Conservation (phyloP, 768 basidiomycete species). For the Kwoniella sp. region DNA sequence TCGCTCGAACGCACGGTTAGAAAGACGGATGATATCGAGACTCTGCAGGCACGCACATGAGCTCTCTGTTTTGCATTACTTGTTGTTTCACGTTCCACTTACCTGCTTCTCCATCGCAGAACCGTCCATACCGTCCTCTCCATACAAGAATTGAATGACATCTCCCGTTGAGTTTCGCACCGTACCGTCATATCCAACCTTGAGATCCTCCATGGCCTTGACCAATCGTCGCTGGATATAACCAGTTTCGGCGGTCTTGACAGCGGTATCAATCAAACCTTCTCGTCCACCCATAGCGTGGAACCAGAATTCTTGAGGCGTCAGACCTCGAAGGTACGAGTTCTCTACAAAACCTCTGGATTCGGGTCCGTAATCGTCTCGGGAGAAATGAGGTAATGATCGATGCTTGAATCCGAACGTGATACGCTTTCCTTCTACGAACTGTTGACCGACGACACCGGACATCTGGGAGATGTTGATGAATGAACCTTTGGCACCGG, state of each 20-base stretch:
- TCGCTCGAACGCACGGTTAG: slow-evolving; percentile 79
- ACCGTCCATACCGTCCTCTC: slow-evolving; percentile 99
- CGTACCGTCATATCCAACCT: slow-evolving; percentile 96
- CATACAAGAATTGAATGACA: slow-evolving; percentile 93
- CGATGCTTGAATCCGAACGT: slow-evolving; percentile 98
- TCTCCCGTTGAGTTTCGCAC: slow-evolving; percentile 97
- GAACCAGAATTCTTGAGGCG: slow-evolving; percentile 99
- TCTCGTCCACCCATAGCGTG: slow-evolving; percentile 99
- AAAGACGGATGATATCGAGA: slow-evolving; percentile 84
- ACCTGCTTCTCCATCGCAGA: slow-evolving; percentile 92
- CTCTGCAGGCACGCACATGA: slow-evolving; percentile 54
- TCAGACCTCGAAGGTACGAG: slow-evolving; percentile 92
- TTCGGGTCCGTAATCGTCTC: slow-evolving; percentile 98
- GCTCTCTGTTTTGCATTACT: neutral
- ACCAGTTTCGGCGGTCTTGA: slow-evolving; percentile 99
- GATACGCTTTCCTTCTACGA: slow-evolving; percentile 96
- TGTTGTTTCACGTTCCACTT: slow-evolving; percentile 17
- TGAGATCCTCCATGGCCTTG: slow-evolving; percentile 95
- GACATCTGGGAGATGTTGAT: slow-evolving; percentile 99
- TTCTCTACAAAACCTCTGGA: slow-evolving; percentile 99
- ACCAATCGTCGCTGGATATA: slow-evolving; percentile 98
- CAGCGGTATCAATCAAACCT: slow-evolving; percentile 97
- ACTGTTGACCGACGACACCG: slow-evolving; percentile 97
- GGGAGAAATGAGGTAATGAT: slow-evolving; percentile 93
- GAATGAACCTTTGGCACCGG: slow-evolving; percentile 92